Conservation (phyloP, 768 basidiomycete genomes). For the Artomyces pyxidatus region DNA sequence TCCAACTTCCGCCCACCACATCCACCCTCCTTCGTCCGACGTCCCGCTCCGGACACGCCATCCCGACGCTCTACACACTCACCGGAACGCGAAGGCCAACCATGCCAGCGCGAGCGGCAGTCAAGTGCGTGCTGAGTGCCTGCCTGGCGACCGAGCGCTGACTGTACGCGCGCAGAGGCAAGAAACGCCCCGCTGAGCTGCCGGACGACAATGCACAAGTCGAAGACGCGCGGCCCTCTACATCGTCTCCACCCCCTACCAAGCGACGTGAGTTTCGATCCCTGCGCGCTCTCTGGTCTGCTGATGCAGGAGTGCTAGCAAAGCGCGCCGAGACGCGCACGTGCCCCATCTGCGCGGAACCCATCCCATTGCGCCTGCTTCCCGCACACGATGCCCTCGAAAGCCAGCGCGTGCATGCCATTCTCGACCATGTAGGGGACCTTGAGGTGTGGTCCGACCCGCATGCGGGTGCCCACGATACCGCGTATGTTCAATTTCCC, state of each 20-base stretch:
- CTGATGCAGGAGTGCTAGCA: slow-evolving; percentile 28
- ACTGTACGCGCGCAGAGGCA: background rate
- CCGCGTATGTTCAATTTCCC: slow-evolving; percentile 35
- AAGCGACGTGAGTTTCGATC: background rate
- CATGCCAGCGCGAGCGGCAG: background rate
- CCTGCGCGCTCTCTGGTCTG: background rate
- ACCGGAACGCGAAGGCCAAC: background rate
- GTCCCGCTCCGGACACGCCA: background rate
- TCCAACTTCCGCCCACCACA: background rate
- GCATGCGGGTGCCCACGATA: slow-evolving; percentile 32
- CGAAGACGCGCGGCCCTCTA: background rate
- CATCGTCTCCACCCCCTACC: background rate
- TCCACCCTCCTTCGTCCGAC: background rate
- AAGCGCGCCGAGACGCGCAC: slow-evolving; percentile 67
- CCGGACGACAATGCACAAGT: background rate
- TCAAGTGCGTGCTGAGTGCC: background rate
- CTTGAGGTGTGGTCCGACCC: slow-evolving; percentile 45
- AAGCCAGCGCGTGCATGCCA: slow-evolving; percentile 57
- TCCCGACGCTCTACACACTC: background rate
- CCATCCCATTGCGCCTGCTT: slow-evolving; percentile 66
- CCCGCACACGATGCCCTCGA: slow-evolving; percentile 58
- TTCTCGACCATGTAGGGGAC: slow-evolving; percentile 57
- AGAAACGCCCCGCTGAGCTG: background rate
- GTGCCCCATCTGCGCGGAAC: slow-evolving; percentile 70
- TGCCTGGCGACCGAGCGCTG: background rate